Evolutionary conservation across 495 filamentous ascomycete species (phyloP), one percentile per base, ranked within the genome.

Genomic region (Platismatia glauca): DNA sequence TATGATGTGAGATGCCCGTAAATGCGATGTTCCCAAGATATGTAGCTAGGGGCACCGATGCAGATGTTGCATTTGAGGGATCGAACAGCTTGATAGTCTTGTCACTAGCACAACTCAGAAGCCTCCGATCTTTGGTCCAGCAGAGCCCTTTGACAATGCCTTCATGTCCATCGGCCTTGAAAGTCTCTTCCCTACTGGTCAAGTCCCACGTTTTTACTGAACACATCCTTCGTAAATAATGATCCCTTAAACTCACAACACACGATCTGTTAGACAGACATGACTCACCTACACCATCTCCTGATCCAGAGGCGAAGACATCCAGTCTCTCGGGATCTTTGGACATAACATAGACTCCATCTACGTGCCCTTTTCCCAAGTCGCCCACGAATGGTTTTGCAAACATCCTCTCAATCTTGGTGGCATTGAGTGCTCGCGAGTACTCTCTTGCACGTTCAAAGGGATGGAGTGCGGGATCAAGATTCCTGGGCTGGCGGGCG

Each of bases 401-500:
- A 71, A 97, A 97, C 84, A 98, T 91, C 66, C 94, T 87, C 74
- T 97, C 90, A 58, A 98, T 73, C 69, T 98, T 98, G 56, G 89
- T 89, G 11, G 92, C 91, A 84, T 92, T 97, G 68, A 91, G 81
- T 34, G 89, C 89, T 58, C 89, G 80, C 11, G 87, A 90, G 71
- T 97, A 97, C 76, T 98, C 94, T 71, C 95, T 81, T 55, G 91
- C 94, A 67, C 90, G 81, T 73, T 95, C 92, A 74, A 97, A 97
- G 29, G 95, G 95, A 78, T 98, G 94, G 59, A 94, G 81, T 38
- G 89, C 84, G 15, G 94, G 95, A 70, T 96, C 90, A 63, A 97
- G 82, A 68, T 98, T 98, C 67, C 93, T 86, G 58, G 89, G 84
- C 68, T 87, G 82, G 67, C 83, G 84, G 55, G 85, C 76, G 64